Evolutionary conservation across 352 stramenopile genomes (phyloP).

Genomic region (Globisporangium cylindrosporum): DNA sequence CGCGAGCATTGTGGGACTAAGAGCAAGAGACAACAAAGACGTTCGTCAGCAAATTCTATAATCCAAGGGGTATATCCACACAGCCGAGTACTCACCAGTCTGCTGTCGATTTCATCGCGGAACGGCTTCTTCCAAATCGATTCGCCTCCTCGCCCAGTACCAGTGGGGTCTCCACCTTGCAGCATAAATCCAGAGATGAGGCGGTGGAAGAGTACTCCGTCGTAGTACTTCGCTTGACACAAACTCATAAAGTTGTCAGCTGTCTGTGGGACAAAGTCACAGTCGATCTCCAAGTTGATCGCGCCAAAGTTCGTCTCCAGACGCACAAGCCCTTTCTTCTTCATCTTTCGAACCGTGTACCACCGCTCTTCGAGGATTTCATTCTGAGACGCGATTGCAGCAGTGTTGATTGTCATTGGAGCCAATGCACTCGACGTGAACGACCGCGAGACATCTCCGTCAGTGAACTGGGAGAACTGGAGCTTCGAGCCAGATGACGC

Average conservation of each 20-base stretch:
- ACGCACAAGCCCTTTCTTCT: conserved; percentile 97
- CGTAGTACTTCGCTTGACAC: conserved; percentile 92
- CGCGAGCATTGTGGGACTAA: conserved; percentile 82
- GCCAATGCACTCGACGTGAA: conserved; percentile 94
- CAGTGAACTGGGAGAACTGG: conserved; percentile 87
- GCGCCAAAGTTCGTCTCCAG: conserved; percentile 93
- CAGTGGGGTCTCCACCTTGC: conserved; percentile 93
- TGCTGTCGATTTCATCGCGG: conserved; percentile 96
- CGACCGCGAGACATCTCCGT: conserved; percentile 86
- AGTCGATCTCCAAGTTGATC: conserved; percentile 96
- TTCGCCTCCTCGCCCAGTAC: conserved; percentile 92
- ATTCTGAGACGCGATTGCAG: conserved; percentile 45
- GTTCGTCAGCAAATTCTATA: not conserved
- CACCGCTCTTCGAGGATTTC: conserved; percentile 79
- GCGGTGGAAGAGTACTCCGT: conserved; percentile 95
- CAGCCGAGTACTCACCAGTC: conserved; percentile 59
- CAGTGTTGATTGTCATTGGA: conserved; percentile 62
- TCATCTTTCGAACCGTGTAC: conserved; percentile 84
- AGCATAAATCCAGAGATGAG: conserved; percentile 97
- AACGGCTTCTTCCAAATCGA: conserved; percentile 95
- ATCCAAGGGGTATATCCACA: not conserved
- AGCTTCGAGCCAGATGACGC: conserved; percentile 23
- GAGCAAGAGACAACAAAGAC: not conserved
- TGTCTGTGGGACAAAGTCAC: conserved; percentile 95
- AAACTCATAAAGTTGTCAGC: conserved; percentile 97